Evolutionary conservation across 768 basidiomycete genomes (phyloP), one percentile per base, ranked within the genome.

Genomic region (Podaxis pistillaris): DNA sequence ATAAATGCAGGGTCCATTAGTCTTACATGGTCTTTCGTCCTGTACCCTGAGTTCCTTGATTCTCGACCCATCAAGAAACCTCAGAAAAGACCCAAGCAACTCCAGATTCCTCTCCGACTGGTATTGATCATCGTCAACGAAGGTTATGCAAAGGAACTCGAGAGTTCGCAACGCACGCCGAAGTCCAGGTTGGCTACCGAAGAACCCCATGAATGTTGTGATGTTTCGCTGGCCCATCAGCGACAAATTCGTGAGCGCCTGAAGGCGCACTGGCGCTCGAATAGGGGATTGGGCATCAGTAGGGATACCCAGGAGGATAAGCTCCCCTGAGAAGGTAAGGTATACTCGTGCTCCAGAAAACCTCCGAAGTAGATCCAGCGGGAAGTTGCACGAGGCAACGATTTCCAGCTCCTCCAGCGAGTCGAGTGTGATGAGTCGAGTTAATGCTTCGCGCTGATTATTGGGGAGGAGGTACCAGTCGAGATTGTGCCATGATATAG

Each of bases 1-100:
- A 30, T 22, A 40, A 52, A 37, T 22, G 33, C 4, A 51, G 24
- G 22, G 19, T 46, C 4, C 17, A 38, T 60, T 59, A 60, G 28
- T 4, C 51, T 60, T 59, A 60, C 59, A 26, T 17, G 59, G 59
- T 53, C 59, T 37, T 60, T 60, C 51, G 26, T 60, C 59, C 26
- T 60, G 58, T 15, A 59, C 58, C 58, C 58, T 59, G 58, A 59
- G 30, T 24, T 59, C 58, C 36, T 36, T 28, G 30, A 59, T 60
- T 15, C 28, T 60, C 46, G 59, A 53, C 38, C 22, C 51, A 38
- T 53, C 59, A 60, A 60, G 59, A 30, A 52, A 60, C 49, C 40
- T 52, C 40, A 53, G 37, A 44, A 60, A 60, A 52, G 50, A 40
- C 36, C 51, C 38, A 19, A 60, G 13, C 37, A 60, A 12, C 36